Conservation (phyloP, 768 basidiomycete species). For the Sistotremastrum niveocremeum region DNA sequence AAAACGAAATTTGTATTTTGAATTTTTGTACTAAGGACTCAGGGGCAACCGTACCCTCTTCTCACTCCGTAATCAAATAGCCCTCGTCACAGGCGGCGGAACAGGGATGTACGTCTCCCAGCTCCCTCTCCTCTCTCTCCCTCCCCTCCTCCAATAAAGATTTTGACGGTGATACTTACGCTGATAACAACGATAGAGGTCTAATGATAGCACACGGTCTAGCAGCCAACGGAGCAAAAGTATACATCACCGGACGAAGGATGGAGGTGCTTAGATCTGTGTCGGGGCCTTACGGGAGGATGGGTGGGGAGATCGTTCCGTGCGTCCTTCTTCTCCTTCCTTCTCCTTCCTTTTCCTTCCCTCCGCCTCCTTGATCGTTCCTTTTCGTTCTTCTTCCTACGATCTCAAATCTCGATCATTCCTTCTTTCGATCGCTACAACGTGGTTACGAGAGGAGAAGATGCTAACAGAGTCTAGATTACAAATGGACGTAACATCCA, state of each 20-base stretch:
- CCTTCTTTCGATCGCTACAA: no score
- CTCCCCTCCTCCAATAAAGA: no score
- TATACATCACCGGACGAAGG: conserved; percentile 67
- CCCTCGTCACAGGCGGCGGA: conserved; percentile 35
- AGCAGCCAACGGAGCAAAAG: conserved; percentile 65
- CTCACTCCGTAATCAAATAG: conserved; percentile 13
- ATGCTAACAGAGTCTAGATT: conserved; percentile 25
- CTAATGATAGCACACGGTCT: conserved; percentile 60
- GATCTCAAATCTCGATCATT: background rate
- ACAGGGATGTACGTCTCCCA: conserved; percentile 24
- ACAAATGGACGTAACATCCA: conserved; percentile 59
- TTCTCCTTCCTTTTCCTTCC: background rate
- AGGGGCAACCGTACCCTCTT: no score
- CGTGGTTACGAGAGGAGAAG: background rate
- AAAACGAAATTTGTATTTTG: no score
- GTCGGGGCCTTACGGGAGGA: conserved; percentile 27
- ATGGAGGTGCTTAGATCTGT: conserved; percentile 39
- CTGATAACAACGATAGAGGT: conserved; percentile 14
- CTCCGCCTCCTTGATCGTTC: no score
- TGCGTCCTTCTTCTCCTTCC: conserved; percentile 17
- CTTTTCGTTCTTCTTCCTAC: background rate
- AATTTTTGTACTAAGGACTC: no score
- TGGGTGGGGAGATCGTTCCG: conserved; percentile 50
- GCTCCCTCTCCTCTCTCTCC: background rate
- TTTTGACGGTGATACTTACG: no score